Base-by-base conservation (phyloP, 345 rosid genomes). In the Fremontodendron californicum region DNA sequence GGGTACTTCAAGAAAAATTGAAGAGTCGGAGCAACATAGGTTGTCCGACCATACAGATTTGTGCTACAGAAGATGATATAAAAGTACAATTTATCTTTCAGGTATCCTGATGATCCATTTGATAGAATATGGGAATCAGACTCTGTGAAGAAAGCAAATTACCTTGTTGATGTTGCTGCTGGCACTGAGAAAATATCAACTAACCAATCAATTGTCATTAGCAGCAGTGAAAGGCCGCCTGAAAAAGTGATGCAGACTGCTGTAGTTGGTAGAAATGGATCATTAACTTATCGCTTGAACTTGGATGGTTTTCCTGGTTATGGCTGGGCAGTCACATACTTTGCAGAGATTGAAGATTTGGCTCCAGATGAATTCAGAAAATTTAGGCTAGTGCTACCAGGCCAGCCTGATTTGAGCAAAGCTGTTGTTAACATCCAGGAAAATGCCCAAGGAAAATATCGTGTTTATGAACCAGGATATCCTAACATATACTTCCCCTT, bases 41-140 rank as follows among this genome's bases (percentile, higher is more conserved):
- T n/a, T n/a, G n/a, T n/a, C n/a, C n/a, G n/a, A n/a, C 45, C 0
- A 4, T 4, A n/a, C 3, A n/a, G 18, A n/a, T 39, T 65, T 19
- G 11, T 65, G 15, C 40, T 39, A 65, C 31, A 9, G 71, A 39
- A 39, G 16, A n/a, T n/a, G n/a, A 21, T 65, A 39, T 62, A 10
- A 55, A 29, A 60, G 9, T 33, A 5, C 10, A 33, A 60, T 49
- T n/a, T 78, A 40, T 68, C 68, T 57, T 55, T 80, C 84, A 90
- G 95, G 94, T 96, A 91, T 81, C 99, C 99, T 18, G 97, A 96
- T 80, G 99, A 96, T 77, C 96, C 98, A 2, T 96, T 86, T 64
- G 99, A 96, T 68, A 90, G 99, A 82, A 88, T 94, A 79, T 96
- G 99, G 99, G 89, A 90, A 75, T 96, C 99, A 43, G 99, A 96